Conservation (phyloP, 768 basidiomycete genomes). For the Collybia sp. region DNA sequence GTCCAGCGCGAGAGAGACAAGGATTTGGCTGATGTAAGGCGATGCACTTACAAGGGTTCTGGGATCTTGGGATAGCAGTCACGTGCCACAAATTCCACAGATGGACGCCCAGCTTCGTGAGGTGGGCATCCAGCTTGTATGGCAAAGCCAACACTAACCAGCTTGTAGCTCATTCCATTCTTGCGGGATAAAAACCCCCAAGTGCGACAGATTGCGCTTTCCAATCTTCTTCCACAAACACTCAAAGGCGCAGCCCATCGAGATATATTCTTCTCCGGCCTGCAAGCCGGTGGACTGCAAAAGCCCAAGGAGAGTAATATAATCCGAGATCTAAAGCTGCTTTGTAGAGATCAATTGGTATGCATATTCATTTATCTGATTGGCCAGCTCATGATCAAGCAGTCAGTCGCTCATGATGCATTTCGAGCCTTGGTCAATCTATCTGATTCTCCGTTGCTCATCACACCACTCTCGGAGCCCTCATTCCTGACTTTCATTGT, state of each 20-base stretch:
- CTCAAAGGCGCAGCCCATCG: slow-evolving; percentile 66
- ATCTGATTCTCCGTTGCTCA: slow-evolving; percentile 74
- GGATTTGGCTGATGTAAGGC: slow-evolving; percentile 13
- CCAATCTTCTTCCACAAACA: slow-evolving; percentile 80
- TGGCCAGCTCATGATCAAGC: slow-evolving; percentile 8
- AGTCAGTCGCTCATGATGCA: slow-evolving; percentile 93
- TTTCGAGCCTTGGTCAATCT: slow-evolving; percentile 93
- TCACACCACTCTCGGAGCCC: slow-evolving; percentile 61
- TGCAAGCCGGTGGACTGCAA: slow-evolving; percentile 53
- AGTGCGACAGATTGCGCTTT: slow-evolving; percentile 81
- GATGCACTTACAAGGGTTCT: slow-evolving; percentile 6
- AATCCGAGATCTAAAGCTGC: slow-evolving; percentile 75
- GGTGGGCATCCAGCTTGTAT: slow-evolving; percentile 15
- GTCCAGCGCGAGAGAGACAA: slow-evolving; percentile 3
- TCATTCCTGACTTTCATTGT: slow-evolving; percentile 77
- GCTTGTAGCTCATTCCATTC: slow-evolving; percentile 73
- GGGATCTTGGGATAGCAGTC: too few relatives aligned
- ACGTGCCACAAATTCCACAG: slow-evolving; percentile 23
- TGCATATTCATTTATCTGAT: slow-evolving; percentile 10
- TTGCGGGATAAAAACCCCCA: slow-evolving; percentile 83
- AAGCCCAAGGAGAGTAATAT: slow-evolving; percentile 59
- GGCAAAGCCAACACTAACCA: neutral
- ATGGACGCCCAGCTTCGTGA: slow-evolving; percentile 46
- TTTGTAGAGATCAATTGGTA: slow-evolving; percentile 88
- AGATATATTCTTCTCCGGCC: slow-evolving; percentile 66